These are phyloP conservation scores for Cryphonectria parasitica DNA, from an alignment of 2,329 filamentous ascomycete species.

Conservation along the genomic window DNA sequence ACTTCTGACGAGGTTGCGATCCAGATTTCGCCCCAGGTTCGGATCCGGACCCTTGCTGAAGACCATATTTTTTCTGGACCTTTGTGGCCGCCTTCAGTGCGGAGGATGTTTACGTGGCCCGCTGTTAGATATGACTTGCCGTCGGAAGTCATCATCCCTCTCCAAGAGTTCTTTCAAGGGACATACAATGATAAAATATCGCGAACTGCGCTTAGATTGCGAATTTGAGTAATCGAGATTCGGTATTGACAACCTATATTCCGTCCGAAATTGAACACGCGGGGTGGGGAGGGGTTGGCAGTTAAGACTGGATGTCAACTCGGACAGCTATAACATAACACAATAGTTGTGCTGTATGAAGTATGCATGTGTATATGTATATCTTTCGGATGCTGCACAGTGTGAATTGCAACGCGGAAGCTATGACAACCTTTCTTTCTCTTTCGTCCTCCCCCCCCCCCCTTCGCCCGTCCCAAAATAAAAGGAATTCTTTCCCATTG, in stretches of 20 bases:
- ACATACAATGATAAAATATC: background rate
- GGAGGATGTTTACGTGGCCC: background rate
- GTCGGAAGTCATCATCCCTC: background rate
- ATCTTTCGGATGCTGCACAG: background rate
- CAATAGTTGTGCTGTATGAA: background rate
- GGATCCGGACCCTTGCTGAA: background rate
- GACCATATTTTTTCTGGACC: background rate
- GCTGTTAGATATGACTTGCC: background rate
- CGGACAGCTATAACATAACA: background rate
- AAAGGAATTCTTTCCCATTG: background rate
- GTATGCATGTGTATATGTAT: background rate
- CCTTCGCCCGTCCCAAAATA: too few relatives aligned
- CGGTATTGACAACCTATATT: background rate
- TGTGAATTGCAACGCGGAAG: background rate
- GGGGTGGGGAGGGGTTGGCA: background rate
- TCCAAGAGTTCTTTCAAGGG: background rate
- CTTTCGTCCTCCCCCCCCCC: background rate
- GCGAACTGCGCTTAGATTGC: slow-evolving; percentile 13
- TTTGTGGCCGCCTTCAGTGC: background rate
- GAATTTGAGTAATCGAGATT: background rate
- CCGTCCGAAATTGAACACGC: slow-evolving; percentile 8
- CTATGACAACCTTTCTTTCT: background rate
- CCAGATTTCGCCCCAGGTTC: background rate
- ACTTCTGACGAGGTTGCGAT: background rate
- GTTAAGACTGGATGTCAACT: too few relatives aligned